Evolutionary conservation across 1,284 basidiomycete species (phyloP).

Genomic region (Dichomitus squalens): DNA sequence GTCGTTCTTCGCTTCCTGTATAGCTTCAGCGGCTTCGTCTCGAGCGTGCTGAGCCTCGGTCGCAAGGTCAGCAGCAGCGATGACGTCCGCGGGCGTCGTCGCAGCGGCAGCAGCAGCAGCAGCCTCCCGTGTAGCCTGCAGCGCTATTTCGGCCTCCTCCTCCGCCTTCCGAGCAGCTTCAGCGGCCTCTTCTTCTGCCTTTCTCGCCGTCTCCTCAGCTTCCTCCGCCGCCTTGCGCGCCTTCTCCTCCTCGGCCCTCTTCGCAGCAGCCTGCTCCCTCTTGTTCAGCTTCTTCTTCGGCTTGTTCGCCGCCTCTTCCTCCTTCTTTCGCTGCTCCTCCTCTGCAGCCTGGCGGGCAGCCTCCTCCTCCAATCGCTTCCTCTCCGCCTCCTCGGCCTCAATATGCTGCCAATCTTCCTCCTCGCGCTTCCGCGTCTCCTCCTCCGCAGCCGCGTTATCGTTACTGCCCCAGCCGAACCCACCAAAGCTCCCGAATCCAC

Average conservation of each 20-base stretch:
- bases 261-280: slow-evolving; percentile 11
- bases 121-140: neutral
- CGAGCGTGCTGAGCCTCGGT: slow-evolving; percentile 6
- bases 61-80: slow-evolving; percentile 1
- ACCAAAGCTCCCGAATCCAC: slow-evolving; percentile 15
- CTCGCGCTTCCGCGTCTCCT: slow-evolving; percentile 13
- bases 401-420: slow-evolving; percentile 8
- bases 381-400: slow-evolving; percentile 18
- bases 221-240: slow-evolving; percentile 19
- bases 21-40: slow-evolving; percentile 7
- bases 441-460: slow-evolving; percentile 11
- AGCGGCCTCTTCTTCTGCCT: slow-evolving; percentile 5
- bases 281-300: slow-evolving; percentile 23
- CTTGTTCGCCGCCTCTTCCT: slow-evolving; percentile 21
- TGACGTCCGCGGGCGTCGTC: slow-evolving; percentile 4
- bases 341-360: slow-evolving; percentile 5
- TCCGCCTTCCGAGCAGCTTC: slow-evolving; percentile 11
- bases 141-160: neutral
- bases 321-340: slow-evolving; percentile 12
- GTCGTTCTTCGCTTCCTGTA: slow-evolving; percentile 8
- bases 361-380: slow-evolving; percentile 14
- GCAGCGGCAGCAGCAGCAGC: slow-evolving; percentile 4
- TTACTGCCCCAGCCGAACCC: slow-evolving; percentile 18
- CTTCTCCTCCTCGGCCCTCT: slow-evolving; percentile 22
- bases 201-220: slow-evolving; percentile 3